A percentile compares a stretch with the other conserved stretches of the same genome.
These are phyloP conservation scores for Trametes hirsuta DNA, from an alignment of 1,284 basidiomycete genomes.

Conservation along the genomic window DNA sequence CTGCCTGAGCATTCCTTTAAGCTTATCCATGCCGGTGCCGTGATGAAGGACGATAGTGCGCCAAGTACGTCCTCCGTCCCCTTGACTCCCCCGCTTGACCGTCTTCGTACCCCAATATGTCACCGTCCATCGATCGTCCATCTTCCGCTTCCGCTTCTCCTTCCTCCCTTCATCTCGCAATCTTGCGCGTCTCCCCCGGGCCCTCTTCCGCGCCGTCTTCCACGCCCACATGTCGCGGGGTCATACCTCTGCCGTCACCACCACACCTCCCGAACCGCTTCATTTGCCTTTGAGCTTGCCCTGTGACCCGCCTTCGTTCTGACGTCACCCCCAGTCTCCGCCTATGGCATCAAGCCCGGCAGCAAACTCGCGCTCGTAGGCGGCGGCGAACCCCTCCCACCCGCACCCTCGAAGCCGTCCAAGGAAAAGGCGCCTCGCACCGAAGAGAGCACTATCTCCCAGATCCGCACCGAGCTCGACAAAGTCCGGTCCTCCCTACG, in stretches of 20 bases:
- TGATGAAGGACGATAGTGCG: slow-evolving; percentile 77
- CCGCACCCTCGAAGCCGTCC: slow-evolving; percentile 30
- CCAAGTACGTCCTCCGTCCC: slow-evolving; percentile 49
- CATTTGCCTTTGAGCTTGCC: slow-evolving; percentile 1
- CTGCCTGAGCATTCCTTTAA: slow-evolving; percentile 69
- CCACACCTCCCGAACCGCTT: slow-evolving; percentile 2
- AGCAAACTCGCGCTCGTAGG: slow-evolving; percentile 69
- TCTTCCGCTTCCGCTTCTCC: not conserved
- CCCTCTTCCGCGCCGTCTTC: slow-evolving; percentile 17
- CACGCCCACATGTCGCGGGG: slow-evolving; percentile 10
- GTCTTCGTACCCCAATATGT: not conserved
- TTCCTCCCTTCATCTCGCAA: slow-evolving; percentile 7
- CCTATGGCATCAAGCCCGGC: slow-evolving; percentile 62
- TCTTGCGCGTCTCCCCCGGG: slow-evolving; percentile 15
- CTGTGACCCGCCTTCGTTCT: slow-evolving; percentile 7
- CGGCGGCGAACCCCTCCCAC: slow-evolving; percentile 35
- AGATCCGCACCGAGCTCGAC: slow-evolving; percentile 63
- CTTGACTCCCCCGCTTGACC: slow-evolving; percentile 6
- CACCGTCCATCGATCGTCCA: slow-evolving; percentile 18
- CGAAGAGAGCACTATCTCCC: slow-evolving; percentile 54
- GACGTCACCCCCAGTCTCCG: slow-evolving; percentile 51
- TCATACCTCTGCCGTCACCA: slow-evolving; percentile 19
- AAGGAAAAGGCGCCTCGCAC: slow-evolving; percentile 39
- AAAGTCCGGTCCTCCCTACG: slow-evolving; percentile 54
- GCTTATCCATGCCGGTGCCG: slow-evolving; percentile 76